These are phyloP conservation scores for Cornus suecica DNA, from an alignment of 148 eudicot genomes.

Conservation along the genomic window DNA sequence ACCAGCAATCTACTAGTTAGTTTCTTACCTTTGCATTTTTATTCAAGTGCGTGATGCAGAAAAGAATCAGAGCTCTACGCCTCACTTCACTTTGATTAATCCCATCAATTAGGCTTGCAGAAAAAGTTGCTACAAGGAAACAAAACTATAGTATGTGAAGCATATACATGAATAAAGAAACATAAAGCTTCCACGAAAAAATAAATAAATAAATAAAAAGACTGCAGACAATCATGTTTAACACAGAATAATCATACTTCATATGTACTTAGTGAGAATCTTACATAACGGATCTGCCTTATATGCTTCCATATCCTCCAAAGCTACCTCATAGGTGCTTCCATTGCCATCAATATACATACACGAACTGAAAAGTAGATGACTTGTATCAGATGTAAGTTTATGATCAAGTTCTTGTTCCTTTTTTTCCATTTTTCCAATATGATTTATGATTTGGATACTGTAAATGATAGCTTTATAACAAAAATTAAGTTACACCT, in stretches of 20 bases:
- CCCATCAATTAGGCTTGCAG: slow-evolving; percentile 78
- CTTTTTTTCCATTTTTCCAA: too few relatives aligned
- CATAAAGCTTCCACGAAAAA: background rate
- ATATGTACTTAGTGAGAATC: slow-evolving; percentile 21
- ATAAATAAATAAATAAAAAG: background rate
- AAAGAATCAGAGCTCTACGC: slow-evolving; percentile 76
- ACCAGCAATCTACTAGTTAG: slow-evolving; percentile 5
- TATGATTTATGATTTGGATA: background rate
- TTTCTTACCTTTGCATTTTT: slow-evolving; percentile 56
- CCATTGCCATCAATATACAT: slow-evolving; percentile 58
- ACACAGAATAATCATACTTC: background rate
- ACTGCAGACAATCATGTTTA: background rate
- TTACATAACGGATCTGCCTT: slow-evolving; percentile 75
- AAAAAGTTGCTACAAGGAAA: slow-evolving; percentile 55
- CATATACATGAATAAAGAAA: background rate
- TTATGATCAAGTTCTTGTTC: background rate
- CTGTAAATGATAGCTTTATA: background rate
- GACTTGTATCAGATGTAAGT: background rate
- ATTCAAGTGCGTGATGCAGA: slow-evolving; percentile 58
- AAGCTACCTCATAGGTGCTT: slow-evolving; percentile 55
- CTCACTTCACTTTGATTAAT: slow-evolving; percentile 80
- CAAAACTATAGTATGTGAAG: background rate
- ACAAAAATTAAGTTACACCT: too few relatives aligned
- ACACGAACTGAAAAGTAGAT: slow-evolving; percentile 55
- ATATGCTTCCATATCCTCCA: slow-evolving; percentile 48